phyloP scores from a whole-genome alignment of 139 green algal genomes.

The Chlamydomonas asymmetrica region DNA sequence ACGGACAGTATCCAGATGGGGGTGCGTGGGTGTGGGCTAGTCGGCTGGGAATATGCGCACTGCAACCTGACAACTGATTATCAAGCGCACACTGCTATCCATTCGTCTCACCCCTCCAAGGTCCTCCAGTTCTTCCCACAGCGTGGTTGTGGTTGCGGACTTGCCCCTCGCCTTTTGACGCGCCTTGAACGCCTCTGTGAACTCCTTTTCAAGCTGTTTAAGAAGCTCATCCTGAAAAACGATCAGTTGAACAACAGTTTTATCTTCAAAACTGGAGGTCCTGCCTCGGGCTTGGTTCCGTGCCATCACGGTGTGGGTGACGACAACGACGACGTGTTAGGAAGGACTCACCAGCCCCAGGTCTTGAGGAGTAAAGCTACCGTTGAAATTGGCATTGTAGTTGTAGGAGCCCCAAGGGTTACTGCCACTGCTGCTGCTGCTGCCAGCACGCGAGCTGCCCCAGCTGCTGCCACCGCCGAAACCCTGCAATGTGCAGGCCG shows the following conservation, averaged over 20 bases:
- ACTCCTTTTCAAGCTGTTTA: slow-evolving; percentile 61
- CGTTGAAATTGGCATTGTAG: background rate
- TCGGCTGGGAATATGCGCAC: too few relatives aligned
- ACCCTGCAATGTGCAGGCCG: too few relatives aligned
- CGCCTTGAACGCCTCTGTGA: slow-evolving; percentile 17
- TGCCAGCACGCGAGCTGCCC: too few relatives aligned
- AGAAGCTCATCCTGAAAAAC: slow-evolving; percentile 59
- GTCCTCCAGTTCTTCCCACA: background rate
- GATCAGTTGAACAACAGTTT: background rate
- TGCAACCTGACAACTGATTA: too few relatives aligned
- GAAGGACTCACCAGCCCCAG: background rate
- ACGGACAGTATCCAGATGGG: too few relatives aligned
- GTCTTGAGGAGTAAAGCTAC: background rate
- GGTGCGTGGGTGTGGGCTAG: too few relatives aligned
- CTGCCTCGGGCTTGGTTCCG: slow-evolving; percentile 24
- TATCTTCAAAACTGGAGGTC: slow-evolving; percentile 42
- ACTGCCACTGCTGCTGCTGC: too few relatives aligned
- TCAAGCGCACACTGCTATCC: too few relatives aligned
- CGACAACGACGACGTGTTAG: background rate
- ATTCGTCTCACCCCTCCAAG: background rate
- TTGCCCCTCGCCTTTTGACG: slow-evolving; percentile 13
- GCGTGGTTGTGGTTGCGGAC: background rate
- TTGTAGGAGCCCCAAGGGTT: too few relatives aligned
- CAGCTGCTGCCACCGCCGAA: too few relatives aligned
- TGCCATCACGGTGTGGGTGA: background rate